Conservation (phyloP, 2,329 filamentous ascomycete genomes). For the Hypoxylon sp. region DNA sequence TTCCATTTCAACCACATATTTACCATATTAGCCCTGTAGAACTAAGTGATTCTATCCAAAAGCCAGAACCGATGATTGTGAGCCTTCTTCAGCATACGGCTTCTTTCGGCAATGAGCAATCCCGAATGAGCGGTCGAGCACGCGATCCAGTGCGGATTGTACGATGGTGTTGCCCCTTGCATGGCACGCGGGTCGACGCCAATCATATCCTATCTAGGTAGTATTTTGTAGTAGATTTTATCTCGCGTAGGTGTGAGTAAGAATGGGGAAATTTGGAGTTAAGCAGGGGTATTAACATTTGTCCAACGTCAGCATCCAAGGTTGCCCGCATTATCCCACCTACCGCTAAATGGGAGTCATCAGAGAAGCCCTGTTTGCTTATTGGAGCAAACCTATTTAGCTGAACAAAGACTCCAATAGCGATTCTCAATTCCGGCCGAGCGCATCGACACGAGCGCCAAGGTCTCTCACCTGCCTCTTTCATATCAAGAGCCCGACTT, state of each 20-base stretch:
- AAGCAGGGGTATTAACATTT: slow-evolving; percentile 17
- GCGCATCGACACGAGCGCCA: slow-evolving; percentile 41
- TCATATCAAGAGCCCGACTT: slow-evolving; percentile 37
- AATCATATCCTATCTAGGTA: slow-evolving; percentile 37
- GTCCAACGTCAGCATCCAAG: slow-evolving; percentile 41
- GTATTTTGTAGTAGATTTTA: slow-evolving; percentile 18
- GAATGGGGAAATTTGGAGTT: slow-evolving; percentile 34
- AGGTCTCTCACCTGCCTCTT: slow-evolving; percentile 43
- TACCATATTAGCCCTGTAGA: neutral
- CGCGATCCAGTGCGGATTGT: slow-evolving; percentile 34
- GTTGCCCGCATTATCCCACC: slow-evolving; percentile 26
- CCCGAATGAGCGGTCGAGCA: slow-evolving; percentile 34
- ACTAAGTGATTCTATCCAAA: neutral
- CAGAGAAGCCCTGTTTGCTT: slow-evolving; percentile 17
- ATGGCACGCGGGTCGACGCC: slow-evolving; percentile 34
- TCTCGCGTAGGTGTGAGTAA: slow-evolving; percentile 34
- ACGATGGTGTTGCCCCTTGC: slow-evolving; percentile 35
- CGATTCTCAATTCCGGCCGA: slow-evolving; percentile 19
- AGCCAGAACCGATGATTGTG: neutral
- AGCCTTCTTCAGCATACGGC: neutral
- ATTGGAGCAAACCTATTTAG: slow-evolving; percentile 26
- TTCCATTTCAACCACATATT: neutral
- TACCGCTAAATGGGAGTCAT: slow-evolving; percentile 24
- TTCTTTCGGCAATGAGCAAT: slow-evolving; percentile 17
- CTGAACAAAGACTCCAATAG: slow-evolving; percentile 22